A percentile compares a stretch with the other conserved stretches of the same genome.
These are phyloP conservation scores for Metschnikowia proteae DNA, from an alignment of 805 yeast species.

Conservation along the genomic window DNA sequence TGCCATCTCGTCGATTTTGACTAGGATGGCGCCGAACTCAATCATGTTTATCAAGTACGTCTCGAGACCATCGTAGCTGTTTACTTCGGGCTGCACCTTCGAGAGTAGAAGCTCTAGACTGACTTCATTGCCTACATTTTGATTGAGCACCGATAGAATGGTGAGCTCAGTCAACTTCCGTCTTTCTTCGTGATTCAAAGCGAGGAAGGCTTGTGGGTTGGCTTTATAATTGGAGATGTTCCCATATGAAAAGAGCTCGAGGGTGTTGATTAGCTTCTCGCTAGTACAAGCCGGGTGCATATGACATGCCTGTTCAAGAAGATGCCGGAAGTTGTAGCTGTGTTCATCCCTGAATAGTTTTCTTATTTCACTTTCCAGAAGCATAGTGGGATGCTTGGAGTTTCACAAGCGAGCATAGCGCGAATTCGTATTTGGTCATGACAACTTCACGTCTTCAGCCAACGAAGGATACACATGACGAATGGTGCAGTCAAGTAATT, in stretches of 20 bases:
- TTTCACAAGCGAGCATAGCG: background rate
- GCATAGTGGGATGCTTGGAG: background rate
- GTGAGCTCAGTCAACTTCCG: constrained; percentile 29
- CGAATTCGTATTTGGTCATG: background rate
- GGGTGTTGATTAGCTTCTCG: constrained; percentile 20
- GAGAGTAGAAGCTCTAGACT: constrained; percentile 16
- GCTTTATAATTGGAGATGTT: constrained; percentile 23
- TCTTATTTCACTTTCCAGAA: background rate
- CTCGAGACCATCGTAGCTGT: constrained; percentile 16
- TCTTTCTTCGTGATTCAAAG: constrained; percentile 12
- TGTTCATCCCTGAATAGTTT: background rate
- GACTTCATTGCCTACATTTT: constrained; percentile 21
- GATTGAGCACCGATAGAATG: constrained; percentile 22
- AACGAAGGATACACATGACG: constrained; percentile 25
- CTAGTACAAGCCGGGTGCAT: background rate
- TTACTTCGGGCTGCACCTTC: constrained; percentile 3
- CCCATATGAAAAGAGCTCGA: constrained; percentile 41
- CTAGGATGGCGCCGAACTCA: constrained; percentile 22
- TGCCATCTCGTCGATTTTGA: constrained; percentile 28
- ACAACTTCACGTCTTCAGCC: background rate
- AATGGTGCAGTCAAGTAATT: constrained; percentile 22
- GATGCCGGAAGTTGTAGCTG: constrained; percentile 7
- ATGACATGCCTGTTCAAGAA: constrained; percentile 2
- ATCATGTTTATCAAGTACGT: constrained; percentile 23
- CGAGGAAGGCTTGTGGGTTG: constrained; percentile 17